Conservation (phyloP, 129 eudicot genomes). For the Heracleum sosnowskyi region DNA sequence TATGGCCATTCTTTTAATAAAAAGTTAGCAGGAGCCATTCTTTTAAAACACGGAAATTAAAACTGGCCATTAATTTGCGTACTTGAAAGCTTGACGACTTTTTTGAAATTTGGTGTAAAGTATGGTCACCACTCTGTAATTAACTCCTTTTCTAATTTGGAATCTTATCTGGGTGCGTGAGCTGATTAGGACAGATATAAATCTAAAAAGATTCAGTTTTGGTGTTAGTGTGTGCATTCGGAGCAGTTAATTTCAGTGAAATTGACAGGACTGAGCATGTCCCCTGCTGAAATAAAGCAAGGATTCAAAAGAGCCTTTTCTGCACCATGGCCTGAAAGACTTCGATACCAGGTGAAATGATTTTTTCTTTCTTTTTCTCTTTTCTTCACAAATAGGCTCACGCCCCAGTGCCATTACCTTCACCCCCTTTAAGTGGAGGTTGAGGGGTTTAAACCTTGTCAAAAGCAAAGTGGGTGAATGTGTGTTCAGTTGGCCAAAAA, state of each 20-base stretch:
- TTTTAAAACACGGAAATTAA: too few relatives aligned
- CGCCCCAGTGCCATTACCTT: background rate
- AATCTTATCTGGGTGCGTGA: background rate
- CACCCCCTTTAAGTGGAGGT: background rate
- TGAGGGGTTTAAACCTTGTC: background rate
- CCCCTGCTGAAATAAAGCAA: conserved; percentile 75
- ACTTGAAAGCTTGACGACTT: too few relatives aligned
- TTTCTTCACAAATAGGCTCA: background rate
- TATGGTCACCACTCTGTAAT: too few relatives aligned
- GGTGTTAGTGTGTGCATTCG: background rate
- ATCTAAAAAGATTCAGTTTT: background rate
- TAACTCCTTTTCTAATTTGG: background rate
- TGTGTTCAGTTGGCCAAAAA: background rate
- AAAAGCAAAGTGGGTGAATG: background rate
- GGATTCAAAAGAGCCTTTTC: conserved; percentile 94
- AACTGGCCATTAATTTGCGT: too few relatives aligned
- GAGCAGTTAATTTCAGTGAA: background rate
- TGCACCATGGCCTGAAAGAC: conserved; percentile 93
- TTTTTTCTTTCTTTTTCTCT: background rate
- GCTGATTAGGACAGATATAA: background rate
- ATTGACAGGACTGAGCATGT: conserved; percentile 45
- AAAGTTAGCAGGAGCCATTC: too few relatives aligned
- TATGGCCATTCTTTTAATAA: too few relatives aligned
- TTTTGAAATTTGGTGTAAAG: too few relatives aligned
- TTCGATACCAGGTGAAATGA: conserved; percentile 69